Evolutionary conservation across 139 green algal genomes (phyloP).

Genomic region (Ettlia oleoabundans): DNA sequence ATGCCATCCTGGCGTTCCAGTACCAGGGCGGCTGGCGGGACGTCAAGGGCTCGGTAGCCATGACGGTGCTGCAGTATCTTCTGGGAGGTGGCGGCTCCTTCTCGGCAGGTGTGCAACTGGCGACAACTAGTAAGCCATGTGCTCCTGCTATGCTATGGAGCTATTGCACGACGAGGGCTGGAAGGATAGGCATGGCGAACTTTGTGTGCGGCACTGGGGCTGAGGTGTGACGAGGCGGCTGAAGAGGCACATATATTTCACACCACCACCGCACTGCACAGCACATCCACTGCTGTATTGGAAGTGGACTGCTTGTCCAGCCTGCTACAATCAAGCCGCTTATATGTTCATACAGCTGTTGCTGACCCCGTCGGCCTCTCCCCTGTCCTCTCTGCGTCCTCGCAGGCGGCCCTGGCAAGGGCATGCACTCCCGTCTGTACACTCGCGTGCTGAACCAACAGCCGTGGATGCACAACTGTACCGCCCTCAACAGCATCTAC

Average conservation of each 20-base stretch:
- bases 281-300: no score
- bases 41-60: conserved; percentile 79
- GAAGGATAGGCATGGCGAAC: no score
- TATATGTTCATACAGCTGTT: background rate
- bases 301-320: no score
- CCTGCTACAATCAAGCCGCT: no score
- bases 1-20: conserved; percentile 81
- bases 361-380: background rate
- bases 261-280: no score
- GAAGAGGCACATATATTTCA: no score
- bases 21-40: conserved; percentile 89
- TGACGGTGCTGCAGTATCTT: conserved; percentile 91
- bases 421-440: conserved; percentile 98
- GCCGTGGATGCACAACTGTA: conserved; percentile 87
- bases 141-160: no score
- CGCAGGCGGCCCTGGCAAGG: conserved; percentile 89
- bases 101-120: conserved; percentile 70
- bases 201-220: no score
- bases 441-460: conserved; percentile 90
- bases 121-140: no score
- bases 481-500: conserved; percentile 86
- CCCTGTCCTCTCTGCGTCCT: background rate
- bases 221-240: no score
- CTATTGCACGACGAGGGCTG: no score
- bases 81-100: conserved; percentile 95